Evolutionary conservation across 441 rosid genomes (phyloP), one percentile per base, ranked within the genome.

Genomic region (Populus hybrid): DNA sequence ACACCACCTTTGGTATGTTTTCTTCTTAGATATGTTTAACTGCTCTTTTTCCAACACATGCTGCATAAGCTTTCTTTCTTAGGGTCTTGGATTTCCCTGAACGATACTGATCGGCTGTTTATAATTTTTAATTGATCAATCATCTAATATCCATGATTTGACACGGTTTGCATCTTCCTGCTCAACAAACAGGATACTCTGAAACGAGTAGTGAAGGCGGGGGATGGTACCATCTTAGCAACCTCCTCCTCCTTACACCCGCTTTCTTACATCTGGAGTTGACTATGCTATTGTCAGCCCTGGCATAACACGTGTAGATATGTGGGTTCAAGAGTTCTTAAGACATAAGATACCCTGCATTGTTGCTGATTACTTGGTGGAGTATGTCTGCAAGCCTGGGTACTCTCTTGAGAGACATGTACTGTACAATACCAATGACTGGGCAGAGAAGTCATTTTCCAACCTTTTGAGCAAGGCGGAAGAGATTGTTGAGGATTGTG

Each of bases 121-220:
- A 56, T 56, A 20, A 21, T 18, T 56, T 18, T 56, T 56, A 56
- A 20, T 26, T 26, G 45, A 36, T 29, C 53, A 42, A 11, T 66
- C 64, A 29, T 76, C n/a, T 14, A 3, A 35, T 29, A 2, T 53
- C 35, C n/a, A 66, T 35, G 12, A 69, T 70, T 16, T 73, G 63
- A 35, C 66, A 28, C 68, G 24, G 28, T 33, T 45, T 73, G 36
- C 12, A 21, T 21, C 16, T 73, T 56, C 2, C 77, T 69, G 24
- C 33, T 74, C 61, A 11, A 73, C 42, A 69, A 76, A 71, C 91
- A 94, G 99, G 99, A 97, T 74, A 94, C 99, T 7, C 77, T 97
- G 84, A 97, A 97, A 88, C 93, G 99, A 9, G 97, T 80, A 4
- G 91, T 94, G 84, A 94, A 97, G 88, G 95, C 99, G 24, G 99